These are phyloP conservation scores for Taphrina communis DNA, from an alignment of 1,139 yeast genomes.

Conservation along the genomic window DNA sequence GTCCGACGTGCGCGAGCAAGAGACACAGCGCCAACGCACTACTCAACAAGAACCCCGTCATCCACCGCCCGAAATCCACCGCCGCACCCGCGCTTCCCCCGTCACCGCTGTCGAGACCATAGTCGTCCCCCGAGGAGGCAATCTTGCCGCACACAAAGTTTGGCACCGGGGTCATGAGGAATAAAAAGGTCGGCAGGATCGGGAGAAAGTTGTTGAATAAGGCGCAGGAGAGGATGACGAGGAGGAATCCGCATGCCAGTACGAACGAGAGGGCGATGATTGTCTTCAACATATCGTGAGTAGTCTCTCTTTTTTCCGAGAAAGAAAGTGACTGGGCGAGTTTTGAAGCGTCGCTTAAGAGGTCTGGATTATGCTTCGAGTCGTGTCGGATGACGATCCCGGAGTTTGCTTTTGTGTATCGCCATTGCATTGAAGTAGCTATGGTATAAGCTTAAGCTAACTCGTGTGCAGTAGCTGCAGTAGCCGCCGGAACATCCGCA, in stretches of 20 bases:
- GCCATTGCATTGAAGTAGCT: too few relatives aligned
- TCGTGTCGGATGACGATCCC: too few relatives aligned
- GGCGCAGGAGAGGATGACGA: constrained; percentile 72
- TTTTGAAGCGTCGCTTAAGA: too few relatives aligned
- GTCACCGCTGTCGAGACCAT: constrained; percentile 53
- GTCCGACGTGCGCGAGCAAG: constrained; percentile 66
- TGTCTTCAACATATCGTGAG: constrained; percentile 19
- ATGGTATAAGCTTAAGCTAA: too few relatives aligned
- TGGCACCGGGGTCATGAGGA: constrained; percentile 73
- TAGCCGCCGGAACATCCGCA: too few relatives aligned
- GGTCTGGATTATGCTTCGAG: too few relatives aligned
- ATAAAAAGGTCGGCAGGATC: constrained; percentile 59
- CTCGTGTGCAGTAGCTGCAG: too few relatives aligned
- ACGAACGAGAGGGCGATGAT: constrained; percentile 76
- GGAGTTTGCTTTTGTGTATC: too few relatives aligned
- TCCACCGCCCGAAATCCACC: constrained; percentile 69
- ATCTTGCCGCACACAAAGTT: constrained; percentile 59
- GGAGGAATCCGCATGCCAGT: constrained; percentile 75
- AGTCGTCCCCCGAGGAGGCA: constrained; percentile 45
- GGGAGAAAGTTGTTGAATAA: constrained; percentile 81
- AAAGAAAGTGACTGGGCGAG: background rate
- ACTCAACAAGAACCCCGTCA: constrained; percentile 68
- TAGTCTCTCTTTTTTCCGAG: background rate
- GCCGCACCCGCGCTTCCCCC: constrained; percentile 47
- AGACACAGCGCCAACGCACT: constrained; percentile 74